Percentiles rank a stretch among this genome's conserved stretches.
phyloP scores from a whole-genome alignment of 345 rosid genomes.

The Citrus sinensis region DNA sequence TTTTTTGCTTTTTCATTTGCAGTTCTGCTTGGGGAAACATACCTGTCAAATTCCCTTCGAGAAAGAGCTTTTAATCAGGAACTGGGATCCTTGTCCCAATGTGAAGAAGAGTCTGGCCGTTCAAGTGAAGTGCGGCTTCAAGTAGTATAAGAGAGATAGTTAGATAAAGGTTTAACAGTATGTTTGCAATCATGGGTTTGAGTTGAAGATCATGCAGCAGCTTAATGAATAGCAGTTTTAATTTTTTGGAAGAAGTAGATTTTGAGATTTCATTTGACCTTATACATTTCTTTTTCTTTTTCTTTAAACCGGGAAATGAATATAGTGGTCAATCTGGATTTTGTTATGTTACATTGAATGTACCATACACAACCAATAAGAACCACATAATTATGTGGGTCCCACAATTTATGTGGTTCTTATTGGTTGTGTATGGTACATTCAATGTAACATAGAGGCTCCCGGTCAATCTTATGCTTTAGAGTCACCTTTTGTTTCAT shows the following conservation, averaged over 20 bases:
- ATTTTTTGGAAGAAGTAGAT: background rate
- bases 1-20: conserved; percentile 5
- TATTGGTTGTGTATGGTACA: too few species aligned
- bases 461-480: background rate
- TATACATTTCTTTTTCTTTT: background rate
- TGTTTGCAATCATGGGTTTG: background rate
- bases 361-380: too few species aligned
- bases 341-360: too few species aligned
- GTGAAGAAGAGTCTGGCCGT: conserved; percentile 55
- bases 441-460: too few species aligned
- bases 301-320: background rate
- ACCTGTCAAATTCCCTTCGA: conserved; percentile 53
- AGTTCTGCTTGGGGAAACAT: conserved; percentile 63
- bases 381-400: too few species aligned
- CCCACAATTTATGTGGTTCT: too few species aligned
- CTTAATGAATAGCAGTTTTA: background rate
- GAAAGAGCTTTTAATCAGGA: conserved; percentile 31
- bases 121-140: conserved; percentile 56
- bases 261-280: background rate
- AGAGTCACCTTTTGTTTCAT: background rate
- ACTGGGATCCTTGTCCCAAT: conserved; percentile 38
- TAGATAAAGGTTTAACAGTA: background rate
- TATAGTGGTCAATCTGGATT: background rate
- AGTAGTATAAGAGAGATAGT: background rate
- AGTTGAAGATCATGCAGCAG: background rate